Conservation (phyloP, 73 alveolate genomes). For the Blepharisma stoltei region DNA sequence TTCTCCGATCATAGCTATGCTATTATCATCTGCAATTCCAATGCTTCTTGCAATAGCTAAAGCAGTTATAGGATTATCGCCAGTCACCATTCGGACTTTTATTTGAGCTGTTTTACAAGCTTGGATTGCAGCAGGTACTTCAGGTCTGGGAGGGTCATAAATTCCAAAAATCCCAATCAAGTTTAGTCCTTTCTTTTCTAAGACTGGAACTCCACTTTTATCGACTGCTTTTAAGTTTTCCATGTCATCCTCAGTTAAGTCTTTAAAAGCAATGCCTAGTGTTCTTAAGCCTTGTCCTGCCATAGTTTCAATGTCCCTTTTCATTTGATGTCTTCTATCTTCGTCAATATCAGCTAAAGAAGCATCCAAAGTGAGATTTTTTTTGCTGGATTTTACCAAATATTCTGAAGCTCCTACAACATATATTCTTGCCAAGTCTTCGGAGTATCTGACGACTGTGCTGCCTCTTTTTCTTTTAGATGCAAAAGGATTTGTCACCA, state of each 20-base stretch:
- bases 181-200: slow-evolving; percentile 55
- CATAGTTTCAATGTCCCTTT: slow-evolving; percentile 60
- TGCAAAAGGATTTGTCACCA: slow-evolving; percentile 57
- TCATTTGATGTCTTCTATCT: slow-evolving; percentile 31
- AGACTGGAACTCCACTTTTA: slow-evolving; percentile 42
- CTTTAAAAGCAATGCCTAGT: slow-evolving; percentile 44
- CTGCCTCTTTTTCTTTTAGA: slow-evolving; percentile 69
- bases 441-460: slow-evolving; percentile 43
- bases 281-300: slow-evolving; percentile 52
- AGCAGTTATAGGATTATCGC: slow-evolving; percentile 74
- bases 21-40: slow-evolving; percentile 26
- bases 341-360: slow-evolving; percentile 43
- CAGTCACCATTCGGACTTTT: slow-evolving; percentile 67
- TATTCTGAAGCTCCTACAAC: slow-evolving; percentile 71
- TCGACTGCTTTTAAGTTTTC: slow-evolving; percentile 36
- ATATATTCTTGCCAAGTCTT: slow-evolving; percentile 50
- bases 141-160: slow-evolving; percentile 66
- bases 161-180: slow-evolving; percentile 73
- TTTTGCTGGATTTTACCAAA: slow-evolving; percentile 52
- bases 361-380: slow-evolving; percentile 40
- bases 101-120: slow-evolving; percentile 44
- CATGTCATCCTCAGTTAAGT: slow-evolving; percentile 38
- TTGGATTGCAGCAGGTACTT: slow-evolving; percentile 47
- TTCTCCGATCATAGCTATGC: slow-evolving; percentile 60
- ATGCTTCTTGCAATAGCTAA: slow-evolving; percentile 86